A percentile compares a stretch with the other conserved stretches of the same genome.
Conservation (phyloP, 1,284 basidiomycete species). For the Papiliotrema nemorosa region DNA sequence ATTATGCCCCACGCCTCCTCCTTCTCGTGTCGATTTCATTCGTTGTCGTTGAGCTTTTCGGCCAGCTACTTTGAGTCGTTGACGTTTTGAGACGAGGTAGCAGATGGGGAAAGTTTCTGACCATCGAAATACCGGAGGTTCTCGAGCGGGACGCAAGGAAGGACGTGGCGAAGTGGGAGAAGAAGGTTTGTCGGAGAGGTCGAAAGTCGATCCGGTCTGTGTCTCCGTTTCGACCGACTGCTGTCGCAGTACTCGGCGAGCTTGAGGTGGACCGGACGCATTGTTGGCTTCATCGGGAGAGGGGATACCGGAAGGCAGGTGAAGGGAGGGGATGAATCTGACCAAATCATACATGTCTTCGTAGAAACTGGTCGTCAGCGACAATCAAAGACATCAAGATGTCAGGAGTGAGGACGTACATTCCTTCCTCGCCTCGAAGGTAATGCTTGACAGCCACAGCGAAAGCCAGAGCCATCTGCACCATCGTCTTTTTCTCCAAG, state of each 20-base stretch:
- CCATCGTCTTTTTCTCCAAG: constrained; percentile 68
- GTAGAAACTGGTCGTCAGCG: constrained; percentile 28
- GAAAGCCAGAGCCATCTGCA: constrained; percentile 64
- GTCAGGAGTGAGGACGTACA: constrained; percentile 35
- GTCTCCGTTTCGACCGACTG: neutral
- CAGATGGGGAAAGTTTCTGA: constrained; percentile 69
- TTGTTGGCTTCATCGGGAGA: constrained; percentile 26
- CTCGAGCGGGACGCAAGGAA: constrained; percentile 52
- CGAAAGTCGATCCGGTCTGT: neutral
- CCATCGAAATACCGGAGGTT: constrained; percentile 62
- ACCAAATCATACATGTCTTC: constrained; percentile 45
- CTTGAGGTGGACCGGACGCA: constrained; percentile 12
- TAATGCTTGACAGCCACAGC: constrained; percentile 50
- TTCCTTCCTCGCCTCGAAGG: constrained; percentile 63
- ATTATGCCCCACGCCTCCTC: constrained; percentile 59
- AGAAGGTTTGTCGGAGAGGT: constrained; percentile 3
- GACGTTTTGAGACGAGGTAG: constrained; percentile 52
- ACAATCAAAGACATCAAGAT: neutral
- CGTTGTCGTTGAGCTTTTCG: constrained; percentile 47
- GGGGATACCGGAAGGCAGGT: constrained; percentile 34
- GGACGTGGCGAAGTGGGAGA: constrained; percentile 6
- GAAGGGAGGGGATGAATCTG: constrained; percentile 38
- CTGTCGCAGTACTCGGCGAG: constrained; percentile 9
- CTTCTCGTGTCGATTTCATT: constrained; percentile 59
- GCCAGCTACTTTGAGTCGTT: constrained; percentile 16